A percentile compares a stretch with the other conserved stretches of the same genome.
These are phyloP conservation scores for Barnettozyma vustinii DNA, from an alignment of 805 yeast species.

Conservation along the genomic window DNA sequence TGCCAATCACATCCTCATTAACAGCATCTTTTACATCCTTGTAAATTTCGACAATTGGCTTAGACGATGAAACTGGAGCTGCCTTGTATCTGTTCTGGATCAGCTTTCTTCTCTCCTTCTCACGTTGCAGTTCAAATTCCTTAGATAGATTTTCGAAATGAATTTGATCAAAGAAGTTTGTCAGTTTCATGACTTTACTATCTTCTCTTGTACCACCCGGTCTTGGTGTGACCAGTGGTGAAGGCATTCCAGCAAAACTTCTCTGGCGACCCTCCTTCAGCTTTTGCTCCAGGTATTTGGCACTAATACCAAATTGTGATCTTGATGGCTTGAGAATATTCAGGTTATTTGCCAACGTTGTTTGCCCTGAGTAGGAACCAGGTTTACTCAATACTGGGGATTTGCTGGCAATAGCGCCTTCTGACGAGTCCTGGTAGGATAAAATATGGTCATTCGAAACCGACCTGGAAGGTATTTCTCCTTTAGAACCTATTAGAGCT, in stretches of 20 bases:
- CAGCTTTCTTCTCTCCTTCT: conserved; percentile 62
- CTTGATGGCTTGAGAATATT: conserved; percentile 2
- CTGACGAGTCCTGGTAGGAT: not conserved
- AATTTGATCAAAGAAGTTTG: conserved; percentile 63
- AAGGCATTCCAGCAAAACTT: conserved; percentile 10
- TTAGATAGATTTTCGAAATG: conserved; percentile 75
- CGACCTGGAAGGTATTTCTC: not conserved
- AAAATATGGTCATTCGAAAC: not conserved
- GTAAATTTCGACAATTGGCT: conserved; percentile 88
- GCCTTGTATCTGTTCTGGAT: conserved; percentile 59
- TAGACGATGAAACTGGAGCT: conserved; percentile 63
- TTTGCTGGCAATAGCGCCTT: not conserved
- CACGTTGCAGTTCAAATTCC: conserved; percentile 87
- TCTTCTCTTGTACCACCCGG: conserved; percentile 20
- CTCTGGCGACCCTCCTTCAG: conserved; percentile 25
- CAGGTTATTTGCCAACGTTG: not conserved
- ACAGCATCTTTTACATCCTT: conserved; percentile 87
- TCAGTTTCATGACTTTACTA: conserved; percentile 56
- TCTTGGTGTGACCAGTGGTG: conserved; percentile 3
- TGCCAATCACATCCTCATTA: conserved; percentile 41
- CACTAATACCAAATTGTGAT: conserved; percentile 21
- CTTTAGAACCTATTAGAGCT: conserved; percentile 12
- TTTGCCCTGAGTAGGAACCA: not conserved
- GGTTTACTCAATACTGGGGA: not conserved
- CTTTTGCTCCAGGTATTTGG: conserved; percentile 24